Evolutionary conservation across 768 basidiomycete genomes (phyloP), one percentile per base, ranked within the genome.

Genomic region (Serpula lacrymans): DNA sequence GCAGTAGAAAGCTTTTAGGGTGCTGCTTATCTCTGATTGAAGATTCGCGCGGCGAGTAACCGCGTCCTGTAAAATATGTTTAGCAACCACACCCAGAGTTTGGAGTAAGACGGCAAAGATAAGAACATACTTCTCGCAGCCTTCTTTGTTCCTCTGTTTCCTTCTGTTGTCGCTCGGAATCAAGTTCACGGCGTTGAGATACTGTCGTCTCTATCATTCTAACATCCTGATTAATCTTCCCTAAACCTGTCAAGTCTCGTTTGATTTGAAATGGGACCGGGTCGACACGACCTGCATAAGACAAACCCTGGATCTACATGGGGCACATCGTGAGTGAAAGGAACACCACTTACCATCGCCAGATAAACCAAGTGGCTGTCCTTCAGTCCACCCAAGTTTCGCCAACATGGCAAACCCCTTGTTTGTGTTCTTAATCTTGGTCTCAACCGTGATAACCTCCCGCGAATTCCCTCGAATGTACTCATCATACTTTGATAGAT

Each of bases 121-220:
- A 3, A 33, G 20, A 33, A 14, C 67, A 21, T 47, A 84, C 89
- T 74, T 90, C 84, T 58, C 88, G 77, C 20, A 72, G 71, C 52
- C 61, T 69, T 24, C 86, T 81, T 52, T 91, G 86, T 31, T 86
- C 84, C 38, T 81, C 84, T 0, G 78, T 88, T 62, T 92, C 89
- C 55, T 79, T 84, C 37, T 72, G 78, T 56, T 87, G 84, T 25
- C 86, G 75, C 58, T 91, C 89, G 2, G 88, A 88, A 52, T 89
- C 87, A 12, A 92, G 63, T 30, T 66, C 84, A 9, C 88, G 80
- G 22, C 89, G 78, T 51, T 87, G 84, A 6, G 88, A 83, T 18
- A 90, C 88, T 6, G 88, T 89, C 1, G 83, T 80, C 59, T 90
- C 87, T 33, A 89, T 85, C 80, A 90, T 84, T 28, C 79, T 78